A percentile compares a stretch with the other conserved stretches of the same genome.
Conservation (phyloP, 306 rosid genomes). For the Corylus avellana region DNA sequence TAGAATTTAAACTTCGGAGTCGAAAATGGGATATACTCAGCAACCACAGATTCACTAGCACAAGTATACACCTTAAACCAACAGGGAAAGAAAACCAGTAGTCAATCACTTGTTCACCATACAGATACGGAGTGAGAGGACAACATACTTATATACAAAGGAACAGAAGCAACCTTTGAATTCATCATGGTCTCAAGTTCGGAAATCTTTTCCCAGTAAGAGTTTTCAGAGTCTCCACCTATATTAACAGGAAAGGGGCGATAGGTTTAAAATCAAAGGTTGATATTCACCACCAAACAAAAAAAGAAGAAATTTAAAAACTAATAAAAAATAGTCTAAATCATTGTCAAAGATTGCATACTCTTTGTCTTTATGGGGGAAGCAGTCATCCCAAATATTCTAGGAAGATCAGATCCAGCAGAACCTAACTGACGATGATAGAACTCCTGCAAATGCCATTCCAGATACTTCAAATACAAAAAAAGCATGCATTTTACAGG, state of each 20-base stretch:
- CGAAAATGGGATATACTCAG: conserved; percentile 60
- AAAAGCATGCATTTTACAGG: conserved; percentile 10
- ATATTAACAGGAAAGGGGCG: conserved; percentile 19
- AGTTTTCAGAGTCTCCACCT: conserved; percentile 52
- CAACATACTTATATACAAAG: conserved; percentile 8
- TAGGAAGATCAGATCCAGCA: conserved; percentile 55
- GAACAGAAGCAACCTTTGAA: conserved; percentile 64
- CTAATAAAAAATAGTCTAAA: conserved; percentile 7
- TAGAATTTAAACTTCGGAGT: conserved; percentile 69
- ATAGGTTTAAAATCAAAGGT: conserved; percentile 17
- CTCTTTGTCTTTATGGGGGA: conserved; percentile 90
- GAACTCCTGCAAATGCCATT: conserved; percentile 63
- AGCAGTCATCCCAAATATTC: conserved; percentile 92
- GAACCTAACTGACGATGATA: conserved; percentile 51
- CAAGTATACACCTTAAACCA: conserved; percentile 78
- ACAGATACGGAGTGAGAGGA: neutral
- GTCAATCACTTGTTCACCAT: conserved; percentile 4
- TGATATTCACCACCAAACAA: neutral
- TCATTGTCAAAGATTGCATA: conserved; percentile 19
- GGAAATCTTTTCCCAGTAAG: conserved; percentile 46
- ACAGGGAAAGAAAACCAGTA: conserved; percentile 1
- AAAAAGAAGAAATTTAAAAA: neutral
- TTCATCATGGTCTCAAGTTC: conserved; percentile 68
- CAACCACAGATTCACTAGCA: conserved; percentile 61
- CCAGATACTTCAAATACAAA: conserved; percentile 20